Conservation (phyloP, 257 asterid species). For the Ligustrum vulgare region DNA sequence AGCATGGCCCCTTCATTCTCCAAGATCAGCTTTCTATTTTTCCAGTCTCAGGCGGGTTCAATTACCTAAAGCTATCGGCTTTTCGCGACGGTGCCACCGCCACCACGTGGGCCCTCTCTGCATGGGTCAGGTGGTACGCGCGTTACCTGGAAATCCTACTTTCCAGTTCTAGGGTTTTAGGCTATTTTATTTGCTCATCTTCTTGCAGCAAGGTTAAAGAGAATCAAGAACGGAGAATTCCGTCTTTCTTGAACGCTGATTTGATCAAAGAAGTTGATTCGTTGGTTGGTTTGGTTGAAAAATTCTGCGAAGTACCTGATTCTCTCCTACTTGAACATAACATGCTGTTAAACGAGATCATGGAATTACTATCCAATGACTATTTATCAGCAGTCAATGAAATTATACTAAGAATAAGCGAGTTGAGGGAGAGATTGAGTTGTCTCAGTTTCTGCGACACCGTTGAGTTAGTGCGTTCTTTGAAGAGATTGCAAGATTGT, state of each 20-base stretch:
- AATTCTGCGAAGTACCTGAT: slow-evolving; percentile 56
- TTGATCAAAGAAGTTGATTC: slow-evolving; percentile 60
- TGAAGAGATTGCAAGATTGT: slow-evolving; percentile 57
- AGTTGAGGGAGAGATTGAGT: slow-evolving; percentile 51
- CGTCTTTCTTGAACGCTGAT: slow-evolving; percentile 45
- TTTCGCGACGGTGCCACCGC: slow-evolving; percentile 71
- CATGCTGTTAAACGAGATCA: slow-evolving; percentile 41
- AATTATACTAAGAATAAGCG: slow-evolving; percentile 46
- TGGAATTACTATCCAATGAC: slow-evolving; percentile 40
- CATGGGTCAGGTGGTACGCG: slow-evolving; percentile 81
- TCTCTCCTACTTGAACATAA: slow-evolving; percentile 39
- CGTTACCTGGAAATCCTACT: slow-evolving; percentile 65
- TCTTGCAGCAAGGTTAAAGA: slow-evolving; percentile 29
- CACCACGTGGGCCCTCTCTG: slow-evolving; percentile 53
- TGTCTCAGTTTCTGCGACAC: slow-evolving; percentile 61
- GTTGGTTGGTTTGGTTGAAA: slow-evolving; percentile 41
- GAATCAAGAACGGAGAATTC: slow-evolving; percentile 39
- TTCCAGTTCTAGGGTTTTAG: slow-evolving; percentile 50
- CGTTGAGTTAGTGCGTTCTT: slow-evolving; percentile 49
- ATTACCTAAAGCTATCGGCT: slow-evolving; percentile 65
- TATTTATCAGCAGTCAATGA: slow-evolving; percentile 51
- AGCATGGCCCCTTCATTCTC: slow-evolving; percentile 80
- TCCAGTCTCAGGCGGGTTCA: slow-evolving; percentile 71
- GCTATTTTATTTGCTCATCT: slow-evolving; percentile 56
- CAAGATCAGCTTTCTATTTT: slow-evolving; percentile 77